Conservation (phyloP, 129 eudicot species). For the Flaveria ramosissima region DNA sequence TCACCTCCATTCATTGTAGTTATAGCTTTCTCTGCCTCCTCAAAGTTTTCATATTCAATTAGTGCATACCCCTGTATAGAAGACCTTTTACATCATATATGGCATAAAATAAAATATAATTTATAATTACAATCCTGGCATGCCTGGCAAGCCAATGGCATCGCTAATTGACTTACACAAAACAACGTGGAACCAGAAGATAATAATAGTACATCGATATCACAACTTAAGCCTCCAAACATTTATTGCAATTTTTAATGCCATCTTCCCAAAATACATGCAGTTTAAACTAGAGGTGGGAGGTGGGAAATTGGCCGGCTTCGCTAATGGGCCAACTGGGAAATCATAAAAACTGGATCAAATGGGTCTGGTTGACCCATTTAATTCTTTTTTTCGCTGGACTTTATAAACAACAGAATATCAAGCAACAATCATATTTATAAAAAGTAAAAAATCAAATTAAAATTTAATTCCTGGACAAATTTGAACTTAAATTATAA, state of each 20-base stretch:
- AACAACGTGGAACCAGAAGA: no score
- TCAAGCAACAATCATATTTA: neutral
- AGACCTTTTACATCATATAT: neutral
- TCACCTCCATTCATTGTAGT: conserved; percentile 71
- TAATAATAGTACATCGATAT: no score
- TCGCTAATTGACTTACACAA: no score
- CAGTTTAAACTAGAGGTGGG: no score
- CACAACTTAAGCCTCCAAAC: no score
- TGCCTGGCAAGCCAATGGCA: no score
- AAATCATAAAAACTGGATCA: neutral
- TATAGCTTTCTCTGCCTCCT: conserved; percentile 87
- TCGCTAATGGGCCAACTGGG: neutral
- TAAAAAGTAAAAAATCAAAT: neutral
- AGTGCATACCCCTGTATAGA: conserved; percentile 81
- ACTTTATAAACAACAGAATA: neutral
- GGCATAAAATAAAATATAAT: neutral
- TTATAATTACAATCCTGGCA: neutral
- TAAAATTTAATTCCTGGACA: neutral
- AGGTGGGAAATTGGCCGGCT: no score
- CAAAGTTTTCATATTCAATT: conserved; percentile 79
- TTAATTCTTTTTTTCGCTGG: neutral
- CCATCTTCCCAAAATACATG: no score
- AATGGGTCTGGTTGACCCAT: neutral
- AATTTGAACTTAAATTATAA: no score
- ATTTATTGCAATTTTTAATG: no score